Evolutionary conservation across 2,329 filamentous ascomycete genomes (phyloP).

Genomic region (Phyllosticta citrichinensis): DNA sequence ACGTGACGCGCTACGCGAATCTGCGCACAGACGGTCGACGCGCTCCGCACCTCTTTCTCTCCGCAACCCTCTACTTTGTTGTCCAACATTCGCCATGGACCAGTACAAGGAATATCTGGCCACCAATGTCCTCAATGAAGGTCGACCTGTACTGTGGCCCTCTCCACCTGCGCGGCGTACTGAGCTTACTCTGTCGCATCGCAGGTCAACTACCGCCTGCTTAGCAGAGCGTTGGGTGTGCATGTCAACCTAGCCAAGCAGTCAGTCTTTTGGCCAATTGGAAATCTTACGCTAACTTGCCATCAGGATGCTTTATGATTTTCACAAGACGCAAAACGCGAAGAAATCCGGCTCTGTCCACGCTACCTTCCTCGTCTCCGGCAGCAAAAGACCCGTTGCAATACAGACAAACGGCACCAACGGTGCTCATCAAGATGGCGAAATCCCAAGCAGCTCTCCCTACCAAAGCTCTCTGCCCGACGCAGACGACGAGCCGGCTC

Average conservation of each 20-base stretch:
- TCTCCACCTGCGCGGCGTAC: background rate
- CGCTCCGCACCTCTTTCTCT: background rate
- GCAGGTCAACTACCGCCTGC: slow-evolving; percentile 75
- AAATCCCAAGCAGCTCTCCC: slow-evolving; percentile 55
- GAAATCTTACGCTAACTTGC: slow-evolving; percentile 14
- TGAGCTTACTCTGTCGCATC: slow-evolving; percentile 11
- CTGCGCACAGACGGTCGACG: background rate
- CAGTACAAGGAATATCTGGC: slow-evolving; percentile 62
- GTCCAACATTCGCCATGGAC: slow-evolving; percentile 33
- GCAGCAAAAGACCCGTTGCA: slow-evolving; percentile 42
- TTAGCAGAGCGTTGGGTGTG: slow-evolving; percentile 74
- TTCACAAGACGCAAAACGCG: slow-evolving; percentile 66
- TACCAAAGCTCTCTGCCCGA: slow-evolving; percentile 51
- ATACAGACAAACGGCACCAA: slow-evolving; percentile 8
- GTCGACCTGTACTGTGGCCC: slow-evolving; percentile 51
- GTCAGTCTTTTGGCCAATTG: slow-evolving; percentile 40
- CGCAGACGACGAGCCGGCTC: slow-evolving; percentile 28
- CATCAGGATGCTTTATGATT: slow-evolving; percentile 73
- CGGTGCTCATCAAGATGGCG: slow-evolving; percentile 45
- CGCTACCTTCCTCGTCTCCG: slow-evolving; percentile 84
- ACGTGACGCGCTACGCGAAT: slow-evolving; percentile 8
- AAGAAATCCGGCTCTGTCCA: slow-evolving; percentile 67
- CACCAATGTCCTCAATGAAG: slow-evolving; percentile 65
- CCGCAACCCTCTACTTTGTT: background rate
- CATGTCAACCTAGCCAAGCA: slow-evolving; percentile 84